Evolutionary conservation across 2,329 filamentous ascomycete genomes (phyloP).

Genomic region (Huntiella abstrusa): DNA sequence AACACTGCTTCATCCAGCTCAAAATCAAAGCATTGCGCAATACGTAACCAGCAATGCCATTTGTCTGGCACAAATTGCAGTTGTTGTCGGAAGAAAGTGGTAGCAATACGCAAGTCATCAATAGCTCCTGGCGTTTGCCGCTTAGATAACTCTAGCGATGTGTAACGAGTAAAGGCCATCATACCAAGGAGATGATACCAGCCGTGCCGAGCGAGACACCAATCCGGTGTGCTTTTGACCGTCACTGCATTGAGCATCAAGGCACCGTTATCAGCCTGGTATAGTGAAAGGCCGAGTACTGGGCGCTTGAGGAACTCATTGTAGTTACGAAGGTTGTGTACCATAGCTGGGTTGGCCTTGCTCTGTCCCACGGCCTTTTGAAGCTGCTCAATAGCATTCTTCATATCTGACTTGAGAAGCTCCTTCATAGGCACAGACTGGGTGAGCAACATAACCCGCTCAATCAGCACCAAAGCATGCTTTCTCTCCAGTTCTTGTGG

Average conservation of each 20-base stretch:
- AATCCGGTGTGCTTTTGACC: slow-evolving; percentile 45
- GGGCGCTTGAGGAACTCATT: slow-evolving; percentile 65
- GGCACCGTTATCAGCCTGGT: slow-evolving; percentile 61
- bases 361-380: slow-evolving; percentile 67
- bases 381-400: slow-evolving; percentile 79
- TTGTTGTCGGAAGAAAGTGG: slow-evolving; percentile 62
- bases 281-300: slow-evolving; percentile 64
- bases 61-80: slow-evolving; percentile 63
- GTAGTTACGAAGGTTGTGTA: slow-evolving; percentile 74
- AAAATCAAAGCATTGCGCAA: slow-evolving; percentile 74
- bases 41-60: slow-evolving; percentile 82
- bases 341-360: slow-evolving; percentile 60
- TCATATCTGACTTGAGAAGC: slow-evolving; percentile 75
- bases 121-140: slow-evolving; percentile 61
- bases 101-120: slow-evolving; percentile 66
- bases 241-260: slow-evolving; percentile 54
- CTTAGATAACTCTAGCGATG: slow-evolving; percentile 48
- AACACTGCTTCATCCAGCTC: slow-evolving; percentile 74
- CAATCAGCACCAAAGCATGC: slow-evolving; percentile 63
- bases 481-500: slow-evolving; percentile 60
- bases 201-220: slow-evolving; percentile 55
- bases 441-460: slow-evolving; percentile 66
- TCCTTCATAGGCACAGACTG: slow-evolving; percentile 79
- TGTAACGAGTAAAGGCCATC: slow-evolving; percentile 74
- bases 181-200: slow-evolving; percentile 90